Evolutionary conservation across 768 basidiomycete genomes (phyloP).

Genomic region (Dentipellis sp.): DNA sequence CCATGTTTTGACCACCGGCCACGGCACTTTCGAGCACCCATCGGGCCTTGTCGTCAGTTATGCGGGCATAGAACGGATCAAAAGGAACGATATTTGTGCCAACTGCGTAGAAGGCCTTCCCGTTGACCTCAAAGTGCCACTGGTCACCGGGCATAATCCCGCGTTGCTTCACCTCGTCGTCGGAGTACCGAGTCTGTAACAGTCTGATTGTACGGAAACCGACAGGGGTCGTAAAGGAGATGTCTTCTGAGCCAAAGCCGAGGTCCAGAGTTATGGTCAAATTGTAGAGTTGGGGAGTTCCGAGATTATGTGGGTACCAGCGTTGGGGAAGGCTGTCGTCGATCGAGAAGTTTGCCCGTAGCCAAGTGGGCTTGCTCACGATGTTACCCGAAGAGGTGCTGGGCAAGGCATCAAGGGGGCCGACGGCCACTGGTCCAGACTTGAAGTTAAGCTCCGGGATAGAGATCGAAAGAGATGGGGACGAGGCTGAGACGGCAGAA

Average conservation of each 20-base stretch:
- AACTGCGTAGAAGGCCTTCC: conserved; percentile 43
- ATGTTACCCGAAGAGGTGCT: not conserved
- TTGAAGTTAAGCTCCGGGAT: conserved; percentile 38
- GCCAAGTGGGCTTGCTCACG: conserved; percentile 26
- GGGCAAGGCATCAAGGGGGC: conserved; percentile 16
- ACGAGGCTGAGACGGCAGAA: conserved; percentile 26
- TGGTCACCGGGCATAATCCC: conserved; percentile 53
- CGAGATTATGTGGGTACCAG: conserved; percentile 50
- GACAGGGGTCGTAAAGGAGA: conserved; percentile 33
- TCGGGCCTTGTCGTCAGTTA: conserved; percentile 36
- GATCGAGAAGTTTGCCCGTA: conserved; percentile 35
- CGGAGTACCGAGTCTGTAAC: conserved; percentile 37
- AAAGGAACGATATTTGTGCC: conserved; percentile 55
- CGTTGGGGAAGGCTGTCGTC: conserved; percentile 36
- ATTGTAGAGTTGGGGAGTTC: conserved; percentile 45
- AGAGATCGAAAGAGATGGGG: conserved; percentile 31
- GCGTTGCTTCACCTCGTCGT: conserved; percentile 32
- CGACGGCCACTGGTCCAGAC: conserved; percentile 24
- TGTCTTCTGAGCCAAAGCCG: conserved; percentile 5
- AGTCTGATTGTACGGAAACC: conserved; percentile 52
- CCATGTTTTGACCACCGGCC: conserved; percentile 50
- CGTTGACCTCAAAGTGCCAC: conserved; percentile 54
- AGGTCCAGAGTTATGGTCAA: conserved; percentile 33
- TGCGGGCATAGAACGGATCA: conserved; percentile 49
- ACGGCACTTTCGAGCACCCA: conserved; percentile 52